These are phyloP conservation scores for Afroboletus lepidellus DNA, from an alignment of 1,284 basidiomycete species.

Conservation along the genomic window DNA sequence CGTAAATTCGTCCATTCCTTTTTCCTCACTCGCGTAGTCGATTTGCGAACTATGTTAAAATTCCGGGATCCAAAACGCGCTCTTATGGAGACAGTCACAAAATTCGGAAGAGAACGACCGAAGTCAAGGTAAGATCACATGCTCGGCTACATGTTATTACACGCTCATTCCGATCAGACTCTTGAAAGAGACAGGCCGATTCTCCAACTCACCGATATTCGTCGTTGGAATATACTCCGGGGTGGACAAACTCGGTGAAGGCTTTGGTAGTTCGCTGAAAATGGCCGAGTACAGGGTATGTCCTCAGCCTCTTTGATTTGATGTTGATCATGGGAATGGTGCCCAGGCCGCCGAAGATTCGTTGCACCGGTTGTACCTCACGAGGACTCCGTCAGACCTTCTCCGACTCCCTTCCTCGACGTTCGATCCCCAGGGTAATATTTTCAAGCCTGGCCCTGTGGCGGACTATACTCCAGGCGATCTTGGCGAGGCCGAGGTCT, in stretches of 20 bases:
- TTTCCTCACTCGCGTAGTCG: slow-evolving; percentile 81
- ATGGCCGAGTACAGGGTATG: slow-evolving; percentile 95
- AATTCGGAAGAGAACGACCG: slow-evolving; percentile 73
- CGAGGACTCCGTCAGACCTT: slow-evolving; percentile 64
- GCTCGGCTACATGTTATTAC: not conserved
- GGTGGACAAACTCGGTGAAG: slow-evolving; percentile 89
- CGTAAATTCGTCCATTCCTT: slow-evolving; percentile 83
- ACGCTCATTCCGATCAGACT: slow-evolving; percentile 44
- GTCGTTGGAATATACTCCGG: slow-evolving; percentile 94
- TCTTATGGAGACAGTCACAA: slow-evolving; percentile 72
- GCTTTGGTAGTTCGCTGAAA: slow-evolving; percentile 86
- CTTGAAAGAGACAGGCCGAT: slow-evolving; percentile 89
- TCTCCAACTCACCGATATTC: slow-evolving; percentile 87
- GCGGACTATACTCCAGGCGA: slow-evolving; percentile 51
- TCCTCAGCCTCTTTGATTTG: not conserved
- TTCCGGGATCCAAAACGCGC: slow-evolving; percentile 86
- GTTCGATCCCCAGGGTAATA: slow-evolving; percentile 33
- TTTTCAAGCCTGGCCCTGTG: slow-evolving; percentile 33
- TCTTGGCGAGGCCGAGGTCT: slow-evolving; percentile 60
- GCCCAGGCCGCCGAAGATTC: slow-evolving; percentile 81
- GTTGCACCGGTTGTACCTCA: slow-evolving; percentile 78
- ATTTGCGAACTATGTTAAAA: slow-evolving; percentile 83
- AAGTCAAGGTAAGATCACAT: slow-evolving; percentile 60
- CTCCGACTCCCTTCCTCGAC: slow-evolving; percentile 70
- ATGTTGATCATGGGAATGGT: not conserved